Percentiles rank a stretch among this genome's conserved stretches.
phyloP scores from a whole-genome alignment of 345 rosid species.

The Aquilaria sinensis region DNA sequence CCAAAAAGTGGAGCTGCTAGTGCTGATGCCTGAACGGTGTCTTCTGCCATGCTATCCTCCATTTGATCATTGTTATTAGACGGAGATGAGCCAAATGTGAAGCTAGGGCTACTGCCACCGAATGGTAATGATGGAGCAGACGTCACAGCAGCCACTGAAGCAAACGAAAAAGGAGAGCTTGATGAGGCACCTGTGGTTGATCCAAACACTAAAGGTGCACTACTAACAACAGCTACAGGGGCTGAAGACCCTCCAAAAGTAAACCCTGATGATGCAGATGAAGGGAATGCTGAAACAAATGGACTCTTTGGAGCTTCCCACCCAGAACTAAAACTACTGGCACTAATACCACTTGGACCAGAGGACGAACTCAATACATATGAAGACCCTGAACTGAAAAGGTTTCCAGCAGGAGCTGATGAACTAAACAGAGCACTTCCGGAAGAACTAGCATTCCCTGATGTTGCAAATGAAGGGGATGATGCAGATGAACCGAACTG shows the following conservation, averaged over 20 bases:
- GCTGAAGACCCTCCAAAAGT: conserved; percentile 44
- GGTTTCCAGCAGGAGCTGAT: conserved; percentile 33
- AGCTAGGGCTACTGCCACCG: conserved; percentile 37
- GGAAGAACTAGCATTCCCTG: conserved; percentile 41
- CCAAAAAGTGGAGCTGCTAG: conserved; percentile 39
- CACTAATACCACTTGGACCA: conserved; percentile 25
- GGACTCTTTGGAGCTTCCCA: conserved; percentile 49
- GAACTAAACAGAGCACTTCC: conserved; percentile 43
- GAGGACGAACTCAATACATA: conserved; percentile 44
- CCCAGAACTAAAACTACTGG: conserved; percentile 42
- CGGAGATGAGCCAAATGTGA: conserved; percentile 40
- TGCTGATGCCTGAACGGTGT: conserved; percentile 54
- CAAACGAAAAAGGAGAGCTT: conserved; percentile 42
- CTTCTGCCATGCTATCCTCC: conserved; percentile 99
- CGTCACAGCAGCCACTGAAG: conserved; percentile 35
- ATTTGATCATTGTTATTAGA: conserved; percentile 61
- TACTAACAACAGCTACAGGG: conserved; percentile 24
- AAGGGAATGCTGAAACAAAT: conserved; percentile 33
- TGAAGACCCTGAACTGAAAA: conserved; percentile 38
- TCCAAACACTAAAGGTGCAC: conserved; percentile 41
- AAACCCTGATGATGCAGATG: conserved; percentile 40
- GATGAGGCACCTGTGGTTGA: conserved; percentile 38
- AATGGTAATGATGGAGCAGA: conserved; percentile 32
- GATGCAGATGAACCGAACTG: conserved; percentile 46
- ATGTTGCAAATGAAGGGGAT: conserved; percentile 39